Conservation (phyloP, 441 rosid species). For the Syzygium malaccense region DNA sequence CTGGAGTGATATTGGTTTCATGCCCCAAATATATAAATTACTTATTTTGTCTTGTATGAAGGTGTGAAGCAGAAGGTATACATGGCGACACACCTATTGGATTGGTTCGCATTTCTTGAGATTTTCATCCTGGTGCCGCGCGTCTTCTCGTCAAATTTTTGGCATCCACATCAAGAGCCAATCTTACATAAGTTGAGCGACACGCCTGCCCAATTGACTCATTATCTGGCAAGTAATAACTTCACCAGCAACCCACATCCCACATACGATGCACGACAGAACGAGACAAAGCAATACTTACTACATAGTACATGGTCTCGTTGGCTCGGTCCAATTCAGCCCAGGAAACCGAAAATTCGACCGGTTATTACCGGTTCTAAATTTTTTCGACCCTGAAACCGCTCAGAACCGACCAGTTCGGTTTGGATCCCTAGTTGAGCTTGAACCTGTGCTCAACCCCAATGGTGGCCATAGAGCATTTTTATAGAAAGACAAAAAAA, state of each 20-base stretch:
- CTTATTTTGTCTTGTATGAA: not conserved
- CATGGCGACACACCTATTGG: not conserved
- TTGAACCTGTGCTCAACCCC: not conserved
- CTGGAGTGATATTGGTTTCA: no score
- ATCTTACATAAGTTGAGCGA: not conserved
- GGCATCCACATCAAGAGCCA: not conserved
- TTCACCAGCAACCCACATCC: not conserved
- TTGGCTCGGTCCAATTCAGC: not conserved
- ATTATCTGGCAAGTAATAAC: not conserved
- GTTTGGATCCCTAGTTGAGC: not conserved
- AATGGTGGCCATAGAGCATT: not conserved
- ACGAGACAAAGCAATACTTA: not conserved
- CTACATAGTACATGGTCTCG: not conserved
- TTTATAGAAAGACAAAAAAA: not conserved
- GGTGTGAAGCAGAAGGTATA: not conserved
- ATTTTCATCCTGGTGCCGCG: not conserved
- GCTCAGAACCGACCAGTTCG: not conserved
- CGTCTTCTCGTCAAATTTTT: not conserved
- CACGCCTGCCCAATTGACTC: not conserved
- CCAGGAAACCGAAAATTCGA: not conserved
- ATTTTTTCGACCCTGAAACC: not conserved
- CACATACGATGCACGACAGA: not conserved
- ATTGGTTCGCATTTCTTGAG: not conserved
- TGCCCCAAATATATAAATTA: not conserved
- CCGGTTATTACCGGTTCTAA: rapidly evolving